Conservation (phyloP, 192 early-diverging fungal species). For the Coemansia sp. region DNA sequence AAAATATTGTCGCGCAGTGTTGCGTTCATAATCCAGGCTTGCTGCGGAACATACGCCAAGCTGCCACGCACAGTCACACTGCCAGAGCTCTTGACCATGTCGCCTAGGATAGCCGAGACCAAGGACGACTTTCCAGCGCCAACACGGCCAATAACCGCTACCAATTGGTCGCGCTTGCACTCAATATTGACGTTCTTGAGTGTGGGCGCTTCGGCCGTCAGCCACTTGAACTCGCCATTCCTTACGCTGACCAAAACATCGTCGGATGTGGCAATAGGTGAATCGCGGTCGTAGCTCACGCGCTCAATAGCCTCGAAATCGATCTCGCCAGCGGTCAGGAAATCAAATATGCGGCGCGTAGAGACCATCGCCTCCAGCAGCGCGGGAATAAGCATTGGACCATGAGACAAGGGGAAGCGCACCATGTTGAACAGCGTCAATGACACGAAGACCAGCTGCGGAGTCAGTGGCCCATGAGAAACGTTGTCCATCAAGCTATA, state of each 20-base stretch:
- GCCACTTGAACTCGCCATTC: conserved; percentile 58
- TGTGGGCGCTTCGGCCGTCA: conserved; percentile 31
- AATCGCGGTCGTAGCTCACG: conserved; percentile 40
- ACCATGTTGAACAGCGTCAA: conserved; percentile 55
- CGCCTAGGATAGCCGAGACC: conserved; percentile 61
- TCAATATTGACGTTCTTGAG: conserved; percentile 45
- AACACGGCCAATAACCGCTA: conserved; percentile 62
- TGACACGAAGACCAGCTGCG: conserved; percentile 52
- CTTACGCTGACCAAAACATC: conserved; percentile 37
- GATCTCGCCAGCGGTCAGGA: conserved; percentile 44
- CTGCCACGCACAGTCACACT: conserved; percentile 24
- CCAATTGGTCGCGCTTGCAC: conserved; percentile 55
- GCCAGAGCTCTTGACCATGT: conserved; percentile 47
- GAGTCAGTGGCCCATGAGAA: conserved; percentile 51
- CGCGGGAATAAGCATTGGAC: conserved; percentile 30
- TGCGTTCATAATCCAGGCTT: conserved; percentile 69
- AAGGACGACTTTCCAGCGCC: conserved; percentile 68
- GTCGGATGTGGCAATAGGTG: conserved; percentile 6
- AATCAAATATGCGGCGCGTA: conserved; percentile 32
- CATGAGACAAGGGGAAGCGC: conserved; percentile 39
- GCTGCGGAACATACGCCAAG: conserved; percentile 62
- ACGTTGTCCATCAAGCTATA: conserved; percentile 37
- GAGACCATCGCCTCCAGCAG: conserved; percentile 47
- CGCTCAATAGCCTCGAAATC: conserved; percentile 35
- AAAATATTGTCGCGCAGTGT: conserved; percentile 67